Evolutionary conservation across 768 basidiomycete species (phyloP).

Genomic region (Austroboletus eburneus): DNA sequence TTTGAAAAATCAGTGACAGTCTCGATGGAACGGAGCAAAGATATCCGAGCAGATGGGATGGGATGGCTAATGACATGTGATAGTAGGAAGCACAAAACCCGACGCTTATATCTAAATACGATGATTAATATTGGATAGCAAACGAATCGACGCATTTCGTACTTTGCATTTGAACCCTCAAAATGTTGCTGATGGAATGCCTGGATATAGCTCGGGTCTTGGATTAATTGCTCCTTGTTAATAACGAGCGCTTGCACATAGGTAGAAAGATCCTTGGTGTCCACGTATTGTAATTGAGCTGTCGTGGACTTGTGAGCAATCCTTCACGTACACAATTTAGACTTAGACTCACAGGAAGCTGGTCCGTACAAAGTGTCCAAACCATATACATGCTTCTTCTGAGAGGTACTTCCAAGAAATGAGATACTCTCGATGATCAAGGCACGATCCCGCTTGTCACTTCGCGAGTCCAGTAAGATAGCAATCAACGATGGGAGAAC

Average conservation of each 20-base stretch:
- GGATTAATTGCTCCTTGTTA: constrained; percentile 51
- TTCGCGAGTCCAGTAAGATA: constrained; percentile 37
- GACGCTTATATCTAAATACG: constrained; percentile 56
- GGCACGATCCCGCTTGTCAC: constrained; percentile 27
- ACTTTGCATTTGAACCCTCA: constrained; percentile 42
- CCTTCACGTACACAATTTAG: not conserved
- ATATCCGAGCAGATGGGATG: constrained; percentile 43
- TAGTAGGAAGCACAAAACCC: constrained; percentile 69
- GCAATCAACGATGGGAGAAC: constrained; percentile 69
- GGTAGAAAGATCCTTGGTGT: constrained; percentile 54
- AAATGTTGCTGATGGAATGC: constrained; percentile 60
- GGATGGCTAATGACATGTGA: constrained; percentile 71
- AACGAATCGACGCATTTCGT: constrained; percentile 29
- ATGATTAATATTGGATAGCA: constrained; percentile 19
- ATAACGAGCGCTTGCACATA: constrained; percentile 53
- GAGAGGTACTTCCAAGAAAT: constrained; percentile 37
- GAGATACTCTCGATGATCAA: constrained; percentile 53
- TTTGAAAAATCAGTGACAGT: constrained; percentile 41
- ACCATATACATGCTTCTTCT: constrained; percentile 57
- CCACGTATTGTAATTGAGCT: constrained; percentile 62
- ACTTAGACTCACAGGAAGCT: constrained; percentile 45
- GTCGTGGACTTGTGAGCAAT: constrained; percentile 21
- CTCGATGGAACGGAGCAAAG: constrained; percentile 47
- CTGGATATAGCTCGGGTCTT: constrained; percentile 56
- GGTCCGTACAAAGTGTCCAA: constrained; percentile 71